phyloP scores from a whole-genome alignment of 2,329 filamentous ascomycete species.

The Curvularia eragrostidis region DNA sequence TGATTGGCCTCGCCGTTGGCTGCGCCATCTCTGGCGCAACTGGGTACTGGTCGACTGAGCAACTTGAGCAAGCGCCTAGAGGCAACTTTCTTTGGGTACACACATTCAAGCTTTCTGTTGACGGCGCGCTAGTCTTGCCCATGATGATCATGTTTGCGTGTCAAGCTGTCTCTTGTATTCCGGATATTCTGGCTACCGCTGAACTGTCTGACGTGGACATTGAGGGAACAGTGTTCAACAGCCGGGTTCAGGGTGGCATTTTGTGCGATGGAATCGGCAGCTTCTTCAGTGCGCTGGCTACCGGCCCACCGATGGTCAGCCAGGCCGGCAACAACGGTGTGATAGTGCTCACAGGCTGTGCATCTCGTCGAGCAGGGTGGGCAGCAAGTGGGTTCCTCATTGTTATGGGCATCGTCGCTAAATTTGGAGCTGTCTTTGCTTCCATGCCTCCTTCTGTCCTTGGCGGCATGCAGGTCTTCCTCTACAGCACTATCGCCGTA shows the following conservation, averaged over 20 bases:
- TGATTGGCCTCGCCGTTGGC: slow-evolving; percentile 37
- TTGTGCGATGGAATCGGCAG: slow-evolving; percentile 39
- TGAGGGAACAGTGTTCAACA: slow-evolving; percentile 38
- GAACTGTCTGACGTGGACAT: slow-evolving; percentile 37
- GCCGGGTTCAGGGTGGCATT: slow-evolving; percentile 36
- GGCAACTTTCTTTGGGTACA: slow-evolving; percentile 39
- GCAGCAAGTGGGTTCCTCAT: slow-evolving; percentile 36
- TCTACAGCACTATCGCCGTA: slow-evolving; percentile 39
- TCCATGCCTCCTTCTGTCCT: slow-evolving; percentile 50
- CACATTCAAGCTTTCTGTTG: slow-evolving; percentile 39
- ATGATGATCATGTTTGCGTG: slow-evolving; percentile 42
- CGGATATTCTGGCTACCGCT: slow-evolving; percentile 40
- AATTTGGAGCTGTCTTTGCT: slow-evolving; percentile 40
- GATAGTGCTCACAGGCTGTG: slow-evolving; percentile 38
- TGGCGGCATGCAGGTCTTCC: slow-evolving; percentile 54
- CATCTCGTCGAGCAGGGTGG: slow-evolving; percentile 39
- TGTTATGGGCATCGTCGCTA: slow-evolving; percentile 38
- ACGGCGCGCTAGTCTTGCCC: slow-evolving; percentile 35
- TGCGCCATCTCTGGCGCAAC: slow-evolving; percentile 37
- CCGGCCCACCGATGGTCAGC: slow-evolving; percentile 37
- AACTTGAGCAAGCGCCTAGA: slow-evolving; percentile 28
- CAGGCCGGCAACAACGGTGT: slow-evolving; percentile 41
- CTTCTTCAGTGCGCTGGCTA: slow-evolving; percentile 37
- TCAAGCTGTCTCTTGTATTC: slow-evolving; percentile 48
- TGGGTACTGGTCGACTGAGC: slow-evolving; percentile 35